These are phyloP conservation scores for Fusarium annulatum DNA, from an alignment of 2,329 filamentous ascomycete genomes.

Conservation along the genomic window DNA sequence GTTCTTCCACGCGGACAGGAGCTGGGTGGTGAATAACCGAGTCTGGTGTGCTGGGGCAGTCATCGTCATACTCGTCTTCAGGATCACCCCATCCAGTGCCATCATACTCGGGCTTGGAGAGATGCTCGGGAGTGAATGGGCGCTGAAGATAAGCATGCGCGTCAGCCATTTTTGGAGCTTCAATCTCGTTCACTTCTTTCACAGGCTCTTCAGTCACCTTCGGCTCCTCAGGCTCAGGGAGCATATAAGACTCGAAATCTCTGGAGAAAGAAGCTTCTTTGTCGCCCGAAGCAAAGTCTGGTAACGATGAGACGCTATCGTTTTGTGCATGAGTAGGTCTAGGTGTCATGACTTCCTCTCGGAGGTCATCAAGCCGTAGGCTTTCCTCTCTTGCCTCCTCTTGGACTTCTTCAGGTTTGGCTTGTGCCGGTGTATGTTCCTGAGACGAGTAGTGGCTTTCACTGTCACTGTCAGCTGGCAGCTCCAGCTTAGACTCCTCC, in stretches of 20 bases:
- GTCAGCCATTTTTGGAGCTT: slow-evolving; percentile 50
- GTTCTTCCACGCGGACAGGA: slow-evolving; percentile 51
- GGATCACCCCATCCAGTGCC: slow-evolving; percentile 70
- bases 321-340: slow-evolving; percentile 52
- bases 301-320: slow-evolving; percentile 48
- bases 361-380: slow-evolving; percentile 31
- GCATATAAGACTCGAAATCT: slow-evolving; percentile 60
- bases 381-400: slow-evolving; percentile 53
- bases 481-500: slow-evolving; percentile 69
- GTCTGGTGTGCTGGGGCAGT: slow-evolving; percentile 77
- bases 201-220: slow-evolving; percentile 48
- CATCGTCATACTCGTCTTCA: slow-evolving; percentile 63
- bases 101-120: slow-evolving; percentile 72
- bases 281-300: slow-evolving; percentile 51
- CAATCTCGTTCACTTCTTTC: slow-evolving; percentile 37
- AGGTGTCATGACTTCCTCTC: slow-evolving; percentile 64
- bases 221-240: slow-evolving; percentile 52
- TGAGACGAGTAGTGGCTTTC: slow-evolving; percentile 52
- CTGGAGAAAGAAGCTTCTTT: slow-evolving; percentile 55
- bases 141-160: slow-evolving; percentile 53
- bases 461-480: slow-evolving; percentile 57
- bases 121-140: slow-evolving; percentile 62
- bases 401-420: slow-evolving; percentile 34
- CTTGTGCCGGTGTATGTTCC: slow-evolving; percentile 40
- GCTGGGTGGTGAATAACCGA: slow-evolving; percentile 88